phyloP scores from a whole-genome alignment of 257 asterid species.

The Striga asiatica region DNA sequence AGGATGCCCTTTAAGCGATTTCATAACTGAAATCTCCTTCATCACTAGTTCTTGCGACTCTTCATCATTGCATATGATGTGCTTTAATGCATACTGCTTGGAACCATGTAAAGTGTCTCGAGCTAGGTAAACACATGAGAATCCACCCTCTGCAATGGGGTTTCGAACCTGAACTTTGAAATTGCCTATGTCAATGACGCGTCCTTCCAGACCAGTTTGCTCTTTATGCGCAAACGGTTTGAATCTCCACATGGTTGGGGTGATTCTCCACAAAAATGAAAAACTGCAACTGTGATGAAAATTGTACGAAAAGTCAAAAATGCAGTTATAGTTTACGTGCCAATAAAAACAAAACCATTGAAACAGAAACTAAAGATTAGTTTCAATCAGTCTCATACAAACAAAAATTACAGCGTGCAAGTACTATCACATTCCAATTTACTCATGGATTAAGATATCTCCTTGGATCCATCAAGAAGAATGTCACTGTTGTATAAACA shows the following conservation, averaged over 20 bases:
- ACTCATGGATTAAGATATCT: neutral
- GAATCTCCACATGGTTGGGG: slow-evolving; percentile 79
- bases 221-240: slow-evolving; percentile 80
- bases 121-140: slow-evolving; percentile 84
- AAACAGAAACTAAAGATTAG: neutral
- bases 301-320: neutral
- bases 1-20: slow-evolving; percentile 87
- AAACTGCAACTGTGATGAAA: slow-evolving; percentile 26
- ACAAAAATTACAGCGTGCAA: neutral
- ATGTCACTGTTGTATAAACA: neutral
- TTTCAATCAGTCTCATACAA: neutral
- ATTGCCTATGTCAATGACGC: slow-evolving; percentile 67
- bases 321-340: neutral
- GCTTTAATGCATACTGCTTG: slow-evolving; percentile 89
- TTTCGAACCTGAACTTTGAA: slow-evolving; percentile 78
- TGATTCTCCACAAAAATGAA: slow-evolving; percentile 18
- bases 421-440: neutral
- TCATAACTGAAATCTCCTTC: slow-evolving; percentile 85
- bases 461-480: neutral
- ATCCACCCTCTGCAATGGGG: slow-evolving; percentile 93
- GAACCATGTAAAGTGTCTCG: slow-evolving; percentile 73
- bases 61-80: slow-evolving; percentile 82
- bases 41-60: slow-evolving; percentile 64
- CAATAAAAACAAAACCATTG: neutral
- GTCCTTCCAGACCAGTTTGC: slow-evolving; percentile 92